These are phyloP conservation scores for Dioszegia aurantiaca DNA, from an alignment of 768 basidiomycete genomes.

Conservation along the genomic window DNA sequence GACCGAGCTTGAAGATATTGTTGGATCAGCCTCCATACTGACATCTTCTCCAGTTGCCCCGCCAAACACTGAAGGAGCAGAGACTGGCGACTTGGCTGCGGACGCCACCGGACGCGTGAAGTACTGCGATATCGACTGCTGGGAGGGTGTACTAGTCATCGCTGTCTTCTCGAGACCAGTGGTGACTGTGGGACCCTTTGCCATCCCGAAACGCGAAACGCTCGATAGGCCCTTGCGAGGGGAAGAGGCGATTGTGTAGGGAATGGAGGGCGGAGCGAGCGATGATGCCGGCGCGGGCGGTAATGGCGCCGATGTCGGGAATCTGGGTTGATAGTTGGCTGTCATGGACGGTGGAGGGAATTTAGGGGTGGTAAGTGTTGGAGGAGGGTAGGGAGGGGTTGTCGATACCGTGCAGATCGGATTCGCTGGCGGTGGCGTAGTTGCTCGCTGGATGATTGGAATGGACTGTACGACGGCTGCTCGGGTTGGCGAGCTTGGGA, in stretches of 20 bases:
- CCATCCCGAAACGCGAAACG: conserved; percentile 4
- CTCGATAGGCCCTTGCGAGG: conserved; percentile 9
- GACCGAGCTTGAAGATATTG: not conserved
- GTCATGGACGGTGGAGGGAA: not conserved
- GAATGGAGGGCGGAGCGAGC: conserved; percentile 3
- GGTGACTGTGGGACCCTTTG: not conserved
- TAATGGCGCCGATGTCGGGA: not conserved
- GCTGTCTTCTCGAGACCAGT: not conserved
- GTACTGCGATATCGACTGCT: not conserved
- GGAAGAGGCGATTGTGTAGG: conserved; percentile 8
- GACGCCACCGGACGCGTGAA: not conserved
- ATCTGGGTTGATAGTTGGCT: not conserved
- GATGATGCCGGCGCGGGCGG: not conserved
- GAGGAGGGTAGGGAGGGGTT: not conserved
- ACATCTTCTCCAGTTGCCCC: not conserved
- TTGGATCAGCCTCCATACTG: not conserved
- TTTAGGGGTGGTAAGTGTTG: not conserved
- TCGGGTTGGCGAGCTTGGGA: not conserved
- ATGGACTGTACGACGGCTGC: not conserved
- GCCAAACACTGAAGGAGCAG: not conserved
- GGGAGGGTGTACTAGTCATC: not conserved
- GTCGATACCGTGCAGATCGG: not conserved
- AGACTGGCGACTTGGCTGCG: not conserved
- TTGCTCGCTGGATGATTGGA: not conserved
- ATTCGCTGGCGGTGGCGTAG: not conserved